Conservation (phyloP, 768 basidiomycete genomes). For the Hypsizygus marmoreus region DNA sequence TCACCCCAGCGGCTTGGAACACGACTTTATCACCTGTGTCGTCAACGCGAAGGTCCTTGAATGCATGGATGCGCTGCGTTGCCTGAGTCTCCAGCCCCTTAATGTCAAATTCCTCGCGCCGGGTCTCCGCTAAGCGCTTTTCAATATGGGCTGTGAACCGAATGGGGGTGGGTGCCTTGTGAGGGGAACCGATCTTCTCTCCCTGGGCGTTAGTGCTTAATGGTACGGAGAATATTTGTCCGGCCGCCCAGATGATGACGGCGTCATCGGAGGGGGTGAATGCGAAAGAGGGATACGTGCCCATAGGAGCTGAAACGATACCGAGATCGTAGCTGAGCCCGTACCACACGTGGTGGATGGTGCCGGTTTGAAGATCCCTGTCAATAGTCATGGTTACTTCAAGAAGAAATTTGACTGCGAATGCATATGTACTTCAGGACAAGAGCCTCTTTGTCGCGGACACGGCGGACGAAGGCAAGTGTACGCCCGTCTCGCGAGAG, state of each 20-base stretch:
- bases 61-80: slow-evolving; percentile 59
- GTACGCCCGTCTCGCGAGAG: slow-evolving; percentile 69
- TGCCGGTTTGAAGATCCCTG: slow-evolving; percentile 70
- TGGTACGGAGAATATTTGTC: slow-evolving; percentile 67
- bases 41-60: slow-evolving; percentile 62
- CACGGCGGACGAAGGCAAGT: slow-evolving; percentile 73
- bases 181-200: slow-evolving; percentile 49
- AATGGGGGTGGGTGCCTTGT: slow-evolving; percentile 46
- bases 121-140: slow-evolving; percentile 65
- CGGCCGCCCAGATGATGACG: slow-evolving; percentile 74
- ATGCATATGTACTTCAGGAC: slow-evolving; percentile 59
- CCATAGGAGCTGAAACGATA: slow-evolving; percentile 70
- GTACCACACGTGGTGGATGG: slow-evolving; percentile 64
- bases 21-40: slow-evolving; percentile 52
- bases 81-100: slow-evolving; percentile 52
- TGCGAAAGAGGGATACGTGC: slow-evolving; percentile 76
- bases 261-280: slow-evolving; percentile 62
- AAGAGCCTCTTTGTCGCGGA: slow-evolving; percentile 71
- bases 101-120: slow-evolving; percentile 49
- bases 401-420: not conserved
- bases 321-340: slow-evolving; percentile 71
- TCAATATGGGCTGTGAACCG: slow-evolving; percentile 65
- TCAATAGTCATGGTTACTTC: not conserved
- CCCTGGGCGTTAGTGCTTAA: slow-evolving; percentile 50
- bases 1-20: slow-evolving; percentile 70